Evolutionary conservation across 768 basidiomycete species (phyloP), one percentile per base, ranked within the genome.

Genomic region (Trametes gibbosa): DNA sequence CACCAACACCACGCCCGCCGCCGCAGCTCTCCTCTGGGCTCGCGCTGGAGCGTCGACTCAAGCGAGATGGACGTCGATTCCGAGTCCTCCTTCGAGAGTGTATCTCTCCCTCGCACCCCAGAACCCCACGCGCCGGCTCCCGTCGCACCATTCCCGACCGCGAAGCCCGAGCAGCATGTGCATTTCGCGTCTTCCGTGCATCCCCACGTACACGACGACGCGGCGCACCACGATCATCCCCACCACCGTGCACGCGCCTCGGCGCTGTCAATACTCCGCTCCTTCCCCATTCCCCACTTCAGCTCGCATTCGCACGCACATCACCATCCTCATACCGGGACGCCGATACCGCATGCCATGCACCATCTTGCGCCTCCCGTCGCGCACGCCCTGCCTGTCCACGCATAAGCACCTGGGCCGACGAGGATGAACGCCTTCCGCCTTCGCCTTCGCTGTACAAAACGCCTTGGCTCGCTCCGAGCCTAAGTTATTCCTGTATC

Each of bases 281-380:
- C 65, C 40, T 66, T 70, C 65, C 69, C 67, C 43, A 39, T 68
- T 21, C 69, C 69, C n/a, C 65, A 66, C 39, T 65, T 69, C 58
- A 63, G 62, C 62, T 58, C 56, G 35, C 40, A 45, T 16, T 29
- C 59, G 46, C 39, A 35, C 17, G n/a, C 55, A 39, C 65, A 66
- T 40, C 64, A 65, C 46, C 58, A 58, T 53, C 46, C 59, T 39
- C 46, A 50, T 17, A 12, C 43, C 42, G 46, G 25, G 40, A 23
- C 46, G 39, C 43, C 43, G 42, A 19, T 21, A 17, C 43, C 60
- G 24, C 41, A 40, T 14, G 52, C 58, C 21, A 47, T 55, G 10
- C 58, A 60, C 47, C 51, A 48, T 34, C 59, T 49, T 27, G 55
- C 48, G 17, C 47, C 51, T 3, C 58, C 53, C 17, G 59, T 52